Evolutionary conservation across 2,329 filamentous ascomycete species (phyloP), one percentile per base, ranked within the genome.

Genomic region (Tolypocladium inflatum): DNA sequence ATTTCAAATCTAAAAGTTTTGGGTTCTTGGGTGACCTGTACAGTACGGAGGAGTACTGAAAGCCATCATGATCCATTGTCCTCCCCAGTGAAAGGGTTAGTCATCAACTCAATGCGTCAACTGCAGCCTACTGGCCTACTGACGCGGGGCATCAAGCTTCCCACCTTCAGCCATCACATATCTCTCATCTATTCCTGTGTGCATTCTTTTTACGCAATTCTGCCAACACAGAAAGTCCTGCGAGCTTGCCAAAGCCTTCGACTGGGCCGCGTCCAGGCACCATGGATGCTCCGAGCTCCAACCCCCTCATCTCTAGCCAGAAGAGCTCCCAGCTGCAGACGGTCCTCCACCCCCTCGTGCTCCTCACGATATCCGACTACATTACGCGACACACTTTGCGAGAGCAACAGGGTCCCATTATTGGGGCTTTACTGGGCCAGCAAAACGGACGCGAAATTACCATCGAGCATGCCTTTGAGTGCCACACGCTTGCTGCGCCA

Each of bases 301-400:
- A 85, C 65, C 76, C 84, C 56, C 79, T 90, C 61, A 70, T 91
- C 53, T 89, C 87, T 7, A 80, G 78, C 59, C 80, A 85, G 67
- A 88, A 85, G 73, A 80, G 84, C 64, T 81, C 82, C 48, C 90
- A 94, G 72, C 84, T 95, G 51, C 87, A 91, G 63, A 85, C 91
- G 58, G 85, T 91, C 65, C 84, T 99, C 21, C 94, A 99, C 68
- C 94, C 94, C 33, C 86, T 99, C 54, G 92, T 96, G 56, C 88
- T 97, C 64, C 89, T 99, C 74, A 95, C 89, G 63, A 94, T 99
- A 67, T 96, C 93, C 65, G 94, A 99, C 74, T 95, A 96, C 72
- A 91, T 97, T 71, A 96, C 93, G 59, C 85, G 94, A 60, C 92
- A 96, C 73, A 90, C 87, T 1, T 81, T 96, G 58, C 85, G 94